Percentiles rank a stretch among this genome's conserved stretches.
phyloP scores from a whole-genome alignment of 1,284 basidiomycete species.

The Albatrellus sp. region DNA sequence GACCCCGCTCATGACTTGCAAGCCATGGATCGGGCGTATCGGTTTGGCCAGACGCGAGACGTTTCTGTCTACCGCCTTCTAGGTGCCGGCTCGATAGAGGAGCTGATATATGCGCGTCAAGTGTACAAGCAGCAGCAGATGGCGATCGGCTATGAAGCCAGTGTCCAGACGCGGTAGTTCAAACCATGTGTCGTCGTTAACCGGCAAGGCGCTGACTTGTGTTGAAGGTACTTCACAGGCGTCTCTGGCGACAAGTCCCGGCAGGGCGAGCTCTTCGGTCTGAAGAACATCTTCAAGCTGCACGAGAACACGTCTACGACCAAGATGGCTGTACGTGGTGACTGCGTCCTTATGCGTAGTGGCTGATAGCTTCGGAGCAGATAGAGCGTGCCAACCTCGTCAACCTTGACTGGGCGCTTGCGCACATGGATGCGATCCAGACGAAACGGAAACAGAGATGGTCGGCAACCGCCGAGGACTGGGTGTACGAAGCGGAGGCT shows the following conservation, averaged over 20 bases:
- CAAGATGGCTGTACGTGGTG: conserved; percentile 47
- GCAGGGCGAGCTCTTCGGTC: conserved; percentile 73
- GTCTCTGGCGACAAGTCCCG: conserved; percentile 64
- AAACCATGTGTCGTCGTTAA: too few relatives aligned
- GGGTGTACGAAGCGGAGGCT: conserved; percentile 37
- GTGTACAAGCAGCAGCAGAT: conserved; percentile 87
- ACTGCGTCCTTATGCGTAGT: background rate
- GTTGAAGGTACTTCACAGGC: conserved; percentile 62
- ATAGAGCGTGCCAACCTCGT: conserved; percentile 64
- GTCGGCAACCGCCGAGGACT: conserved; percentile 19
- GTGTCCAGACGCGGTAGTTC: conserved; percentile 59
- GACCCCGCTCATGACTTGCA: conserved; percentile 82
- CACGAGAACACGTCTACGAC: conserved; percentile 63
- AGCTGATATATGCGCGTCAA: conserved; percentile 75
- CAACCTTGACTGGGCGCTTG: conserved; percentile 68
- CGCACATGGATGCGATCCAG: conserved; percentile 39
- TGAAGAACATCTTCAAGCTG: conserved; percentile 74
- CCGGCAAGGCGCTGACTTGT: background rate
- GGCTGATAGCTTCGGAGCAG: conserved; percentile 21
- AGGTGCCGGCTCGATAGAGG: conserved; percentile 79
- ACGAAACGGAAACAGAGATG: conserved; percentile 23
- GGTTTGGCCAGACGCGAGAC: conserved; percentile 80
- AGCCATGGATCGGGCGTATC: conserved; percentile 82
- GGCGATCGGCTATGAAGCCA: conserved; percentile 76
- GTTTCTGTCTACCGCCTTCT: conserved; percentile 79